These are phyloP conservation scores for Gaertneriomyces semiglobifer DNA, from an alignment of 192 early-diverging fungal genomes.

Conservation along the genomic window DNA sequence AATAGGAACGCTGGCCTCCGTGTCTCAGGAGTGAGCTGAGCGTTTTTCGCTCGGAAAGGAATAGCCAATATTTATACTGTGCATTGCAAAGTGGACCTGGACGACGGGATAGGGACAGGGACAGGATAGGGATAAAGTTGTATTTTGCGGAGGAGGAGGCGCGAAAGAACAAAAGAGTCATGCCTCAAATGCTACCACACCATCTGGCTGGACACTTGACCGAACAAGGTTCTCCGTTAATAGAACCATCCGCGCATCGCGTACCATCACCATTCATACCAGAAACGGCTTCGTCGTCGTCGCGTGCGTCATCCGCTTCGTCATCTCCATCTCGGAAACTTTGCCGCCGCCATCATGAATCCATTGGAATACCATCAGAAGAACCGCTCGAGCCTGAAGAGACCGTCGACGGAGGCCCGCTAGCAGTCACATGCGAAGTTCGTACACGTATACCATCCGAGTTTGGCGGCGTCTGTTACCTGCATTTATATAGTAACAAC, in stretches of 20 bases:
- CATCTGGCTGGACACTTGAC: neutral
- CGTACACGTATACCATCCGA: constrained; percentile 41
- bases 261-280: constrained; percentile 12
- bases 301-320: neutral
- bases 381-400: too few relatives aligned
- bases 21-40: neutral
- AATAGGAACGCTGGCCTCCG: too few relatives aligned
- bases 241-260: neutral
- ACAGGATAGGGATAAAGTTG: neutral
- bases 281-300: neutral
- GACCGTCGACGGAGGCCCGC: neutral
- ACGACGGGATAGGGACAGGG: neutral
- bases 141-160: neutral
- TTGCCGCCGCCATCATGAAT: neutral
- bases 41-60: neutral
- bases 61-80: neutral
- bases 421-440: constrained; percentile 32
- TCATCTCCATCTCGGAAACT: neutral
- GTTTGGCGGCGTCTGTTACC: constrained; percentile 32
- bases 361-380: neutral
- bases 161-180: too few relatives aligned
- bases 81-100: neutral
- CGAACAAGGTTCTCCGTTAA: constrained; percentile 13
- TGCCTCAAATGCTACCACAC: neutral
- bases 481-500: constrained; percentile 82